These are phyloP conservation scores for Saksenaea vasiformis DNA, from an alignment of 371 early-diverging fungal genomes.

Conservation along the genomic window DNA sequence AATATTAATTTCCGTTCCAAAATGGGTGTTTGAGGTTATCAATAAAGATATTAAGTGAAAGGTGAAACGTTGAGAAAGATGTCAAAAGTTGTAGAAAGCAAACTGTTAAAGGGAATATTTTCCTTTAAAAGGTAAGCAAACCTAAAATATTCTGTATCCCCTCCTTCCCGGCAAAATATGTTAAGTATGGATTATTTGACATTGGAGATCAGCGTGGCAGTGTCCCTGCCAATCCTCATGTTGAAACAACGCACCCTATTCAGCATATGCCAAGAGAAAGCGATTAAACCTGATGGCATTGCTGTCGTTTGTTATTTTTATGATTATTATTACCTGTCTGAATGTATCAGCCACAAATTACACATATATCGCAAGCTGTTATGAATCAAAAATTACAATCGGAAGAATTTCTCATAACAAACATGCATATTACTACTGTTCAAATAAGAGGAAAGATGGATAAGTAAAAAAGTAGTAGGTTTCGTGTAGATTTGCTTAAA, in stretches of 20 bases:
- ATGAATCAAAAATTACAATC: too few species aligned
- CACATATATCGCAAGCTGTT: too few species aligned
- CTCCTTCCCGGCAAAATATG: background rate
- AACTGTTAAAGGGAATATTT: background rate
- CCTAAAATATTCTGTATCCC: background rate
- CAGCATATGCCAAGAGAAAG: background rate
- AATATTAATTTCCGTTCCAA: background rate
- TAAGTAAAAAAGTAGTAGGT: too few species aligned
- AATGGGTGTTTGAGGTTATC: background rate
- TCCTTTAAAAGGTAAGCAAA: slow-evolving; percentile 3
- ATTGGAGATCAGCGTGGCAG: slow-evolving; percentile 2
- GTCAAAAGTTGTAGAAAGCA: background rate
- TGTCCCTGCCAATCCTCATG: background rate
- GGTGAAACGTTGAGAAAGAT: background rate
- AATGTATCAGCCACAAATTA: too few species aligned
- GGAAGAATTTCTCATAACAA: too few species aligned
- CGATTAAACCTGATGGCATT: background rate
- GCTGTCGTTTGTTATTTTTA: too few species aligned
- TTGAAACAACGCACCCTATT: background rate
- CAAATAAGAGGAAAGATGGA: too few species aligned
- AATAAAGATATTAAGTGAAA: background rate
- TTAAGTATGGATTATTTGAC: background rate
- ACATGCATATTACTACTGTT: too few species aligned
- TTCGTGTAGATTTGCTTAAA: background rate
- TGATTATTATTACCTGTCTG: too few species aligned